A percentile compares a stretch with the other conserved stretches of the same genome.
Conservation (phyloP, 2,329 filamentous ascomycete genomes). For the Setomelanomma holmii region DNA sequence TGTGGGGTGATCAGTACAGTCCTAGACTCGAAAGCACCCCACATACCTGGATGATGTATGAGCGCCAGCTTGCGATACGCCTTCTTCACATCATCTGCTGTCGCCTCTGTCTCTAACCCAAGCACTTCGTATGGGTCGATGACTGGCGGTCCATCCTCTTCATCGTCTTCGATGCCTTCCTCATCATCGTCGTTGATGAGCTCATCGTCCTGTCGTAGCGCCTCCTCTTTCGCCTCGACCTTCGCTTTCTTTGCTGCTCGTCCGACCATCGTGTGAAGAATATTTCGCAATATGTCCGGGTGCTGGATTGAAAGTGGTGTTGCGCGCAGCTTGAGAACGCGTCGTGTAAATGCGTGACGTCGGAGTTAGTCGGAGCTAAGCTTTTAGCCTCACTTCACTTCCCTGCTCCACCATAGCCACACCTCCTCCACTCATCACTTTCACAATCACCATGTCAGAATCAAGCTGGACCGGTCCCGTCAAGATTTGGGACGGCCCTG, state of each 20-base stretch:
- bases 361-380: slow-evolving; percentile 32
- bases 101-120: slow-evolving; percentile 72
- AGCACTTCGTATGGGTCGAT: slow-evolving; percentile 82
- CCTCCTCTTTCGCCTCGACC: slow-evolving; percentile 12
- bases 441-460: slow-evolving; percentile 27
- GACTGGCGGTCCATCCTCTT: slow-evolving; percentile 66
- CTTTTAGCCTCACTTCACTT: too few species aligned
- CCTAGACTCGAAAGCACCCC: slow-evolving; percentile 14
- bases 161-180: slow-evolving; percentile 29
- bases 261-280: slow-evolving; percentile 10
- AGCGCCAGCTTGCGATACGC: slow-evolving; percentile 92
- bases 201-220: slow-evolving; percentile 5
- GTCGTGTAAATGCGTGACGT: slow-evolving; percentile 29
- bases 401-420: too few species aligned
- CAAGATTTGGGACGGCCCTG: slow-evolving; percentile 25
- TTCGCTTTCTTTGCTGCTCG: slow-evolving; percentile 14
- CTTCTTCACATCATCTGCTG: slow-evolving; percentile 80
- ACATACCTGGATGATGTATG: slow-evolving; percentile 74
- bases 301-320: slow-evolving; percentile 8
- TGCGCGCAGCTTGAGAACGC: slow-evolving; percentile 22
- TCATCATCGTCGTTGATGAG: slow-evolving; percentile 56
- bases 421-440: slow-evolving; percentile 7
- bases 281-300: slow-evolving; percentile 7
- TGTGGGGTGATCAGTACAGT: slow-evolving; percentile 40
- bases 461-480: slow-evolving; percentile 27